Evolutionary conservation across 768 basidiomycete genomes (phyloP).

Genomic region (Ephemerocybe angulata): DNA sequence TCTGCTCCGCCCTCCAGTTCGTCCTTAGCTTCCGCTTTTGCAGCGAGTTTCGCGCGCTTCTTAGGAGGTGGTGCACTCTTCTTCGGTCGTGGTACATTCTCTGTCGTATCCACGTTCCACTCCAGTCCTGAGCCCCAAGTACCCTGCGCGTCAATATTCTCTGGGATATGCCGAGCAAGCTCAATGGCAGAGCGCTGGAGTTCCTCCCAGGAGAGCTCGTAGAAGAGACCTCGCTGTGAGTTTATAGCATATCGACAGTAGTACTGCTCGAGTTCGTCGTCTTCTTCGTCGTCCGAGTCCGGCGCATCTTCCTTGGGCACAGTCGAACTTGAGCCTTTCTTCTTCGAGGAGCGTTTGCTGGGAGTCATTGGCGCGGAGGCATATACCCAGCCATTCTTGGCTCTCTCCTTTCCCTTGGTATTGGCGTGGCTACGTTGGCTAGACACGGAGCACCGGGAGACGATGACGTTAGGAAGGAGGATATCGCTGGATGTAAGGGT

Average conservation of each 20-base stretch:
- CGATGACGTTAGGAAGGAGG: conserved; percentile 48
- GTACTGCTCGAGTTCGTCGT: conserved; percentile 27
- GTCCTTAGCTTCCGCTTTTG: too few species aligned
- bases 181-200: conserved; percentile 41
- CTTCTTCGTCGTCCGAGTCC: conserved; percentile 17
- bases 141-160: conserved; percentile 21
- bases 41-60: conserved; percentile 10
- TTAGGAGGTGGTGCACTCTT: conserved; percentile 6
- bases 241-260: conserved; percentile 60
- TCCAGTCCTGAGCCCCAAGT: conserved; percentile 37
- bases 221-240: conserved; percentile 57
- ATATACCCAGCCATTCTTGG: conserved; percentile 1
- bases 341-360: conserved; percentile 11
- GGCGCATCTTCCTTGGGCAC: conserved; percentile 8
- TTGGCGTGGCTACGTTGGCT: conserved; percentile 18
- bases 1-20: conserved; percentile 5
- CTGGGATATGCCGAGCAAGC: conserved; percentile 22
- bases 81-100: conserved; percentile 9
- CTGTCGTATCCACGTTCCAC: conserved; percentile 42
- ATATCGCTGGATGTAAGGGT: conserved; percentile 47
- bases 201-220: conserved; percentile 54
- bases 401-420: conserved; percentile 8
- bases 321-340: conserved; percentile 15
- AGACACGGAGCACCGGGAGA: conserved; percentile 49
- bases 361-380: neutral